A percentile compares a stretch with the other conserved stretches of the same genome.
These are phyloP conservation scores for Sicyos baderoa DNA, from an alignment of 306 rosid species.

Conservation along the genomic window DNA sequence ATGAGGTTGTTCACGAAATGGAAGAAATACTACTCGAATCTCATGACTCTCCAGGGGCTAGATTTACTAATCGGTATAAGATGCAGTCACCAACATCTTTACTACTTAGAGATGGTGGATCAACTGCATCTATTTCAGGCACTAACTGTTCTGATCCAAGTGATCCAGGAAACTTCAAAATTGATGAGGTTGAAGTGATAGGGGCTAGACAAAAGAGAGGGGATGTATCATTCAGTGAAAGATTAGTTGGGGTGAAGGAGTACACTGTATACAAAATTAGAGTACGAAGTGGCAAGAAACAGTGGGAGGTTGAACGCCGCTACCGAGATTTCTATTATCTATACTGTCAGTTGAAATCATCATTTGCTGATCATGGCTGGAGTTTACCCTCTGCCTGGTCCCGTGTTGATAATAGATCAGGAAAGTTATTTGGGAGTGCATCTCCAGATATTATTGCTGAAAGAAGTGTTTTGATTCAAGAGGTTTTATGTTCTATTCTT, in stretches of 20 bases:
- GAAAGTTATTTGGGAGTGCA: slow-evolving; percentile 76
- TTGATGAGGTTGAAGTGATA: slow-evolving; percentile 82
- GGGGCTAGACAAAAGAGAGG: slow-evolving; percentile 98
- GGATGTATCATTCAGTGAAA: slow-evolving; percentile 86
- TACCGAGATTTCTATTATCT: slow-evolving; percentile 85
- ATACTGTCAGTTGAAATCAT: slow-evolving; percentile 56
- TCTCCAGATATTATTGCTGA: slow-evolving; percentile 81
- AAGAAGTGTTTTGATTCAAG: slow-evolving; percentile 90
- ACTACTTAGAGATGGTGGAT: slow-evolving; percentile 78
- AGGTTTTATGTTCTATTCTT: slow-evolving; percentile 66
- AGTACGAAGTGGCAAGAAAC: slow-evolving; percentile 71
- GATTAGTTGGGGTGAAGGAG: slow-evolving; percentile 97
- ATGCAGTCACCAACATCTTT: slow-evolving; percentile 38
- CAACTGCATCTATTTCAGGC: slow-evolving; percentile 84
- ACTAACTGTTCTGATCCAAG: slow-evolving; percentile 37
- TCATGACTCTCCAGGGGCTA: slow-evolving; percentile 51
- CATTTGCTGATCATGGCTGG: slow-evolving; percentile 61
- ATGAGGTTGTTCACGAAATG: slow-evolving; percentile 91
- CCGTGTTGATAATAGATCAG: slow-evolving; percentile 70
- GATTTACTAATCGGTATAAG: slow-evolving; percentile 47
- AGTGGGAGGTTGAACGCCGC: slow-evolving; percentile 91
- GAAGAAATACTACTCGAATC: slow-evolving; percentile 90
- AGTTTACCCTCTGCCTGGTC: slow-evolving; percentile 79
- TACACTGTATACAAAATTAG: slow-evolving; percentile 74
- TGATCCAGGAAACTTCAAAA: slow-evolving; percentile 41